phyloP scores from a whole-genome alignment of 2,329 filamentous ascomycete species.

The Calonectria pauciramosa region DNA sequence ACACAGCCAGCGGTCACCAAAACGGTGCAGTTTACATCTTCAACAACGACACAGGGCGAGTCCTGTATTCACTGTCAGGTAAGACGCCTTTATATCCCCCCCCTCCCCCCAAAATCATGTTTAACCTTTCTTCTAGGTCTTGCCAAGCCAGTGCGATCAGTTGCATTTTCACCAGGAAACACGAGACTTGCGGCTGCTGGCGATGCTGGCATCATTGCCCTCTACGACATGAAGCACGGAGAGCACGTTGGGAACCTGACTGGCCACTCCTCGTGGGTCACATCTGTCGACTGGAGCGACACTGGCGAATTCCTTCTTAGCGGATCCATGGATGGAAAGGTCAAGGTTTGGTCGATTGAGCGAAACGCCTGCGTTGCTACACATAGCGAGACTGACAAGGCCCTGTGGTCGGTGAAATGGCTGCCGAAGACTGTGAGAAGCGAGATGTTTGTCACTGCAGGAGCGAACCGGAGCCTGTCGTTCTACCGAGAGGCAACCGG shows the following conservation, averaged over 20 bases:
- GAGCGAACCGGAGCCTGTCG: slow-evolving; percentile 80
- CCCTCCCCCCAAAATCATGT: slow-evolving; percentile 31
- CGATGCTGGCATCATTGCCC: slow-evolving; percentile 87
- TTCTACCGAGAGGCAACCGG: slow-evolving; percentile 85
- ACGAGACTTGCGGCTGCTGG: slow-evolving; percentile 90
- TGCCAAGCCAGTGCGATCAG: slow-evolving; percentile 85
- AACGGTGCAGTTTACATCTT: slow-evolving; percentile 95
- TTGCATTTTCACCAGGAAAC: slow-evolving; percentile 89
- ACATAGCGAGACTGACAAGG: slow-evolving; percentile 89
- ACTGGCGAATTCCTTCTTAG: slow-evolving; percentile 93
- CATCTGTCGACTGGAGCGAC: slow-evolving; percentile 91
- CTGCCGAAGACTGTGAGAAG: slow-evolving; percentile 78
- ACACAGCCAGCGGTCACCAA: slow-evolving; percentile 93
- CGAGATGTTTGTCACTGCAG: slow-evolving; percentile 83
- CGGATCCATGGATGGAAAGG: slow-evolving; percentile 91
- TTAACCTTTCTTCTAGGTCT: slow-evolving; percentile 69
- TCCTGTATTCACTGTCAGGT: slow-evolving; percentile 89
- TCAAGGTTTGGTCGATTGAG: slow-evolving; percentile 96
- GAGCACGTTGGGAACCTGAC: slow-evolving; percentile 90
- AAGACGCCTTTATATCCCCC: slow-evolving; percentile 41
- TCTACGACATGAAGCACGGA: slow-evolving; percentile 93
- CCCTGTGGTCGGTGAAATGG: slow-evolving; percentile 88
- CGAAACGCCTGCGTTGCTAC: slow-evolving; percentile 89
- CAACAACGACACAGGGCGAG: slow-evolving; percentile 88
- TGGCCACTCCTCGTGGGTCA: slow-evolving; percentile 89